Percentiles rank a stretch among this genome's conserved stretches.
Conservation (phyloP, 2,329 filamentous ascomycete species). For the Fusarium fracticaudum region DNA sequence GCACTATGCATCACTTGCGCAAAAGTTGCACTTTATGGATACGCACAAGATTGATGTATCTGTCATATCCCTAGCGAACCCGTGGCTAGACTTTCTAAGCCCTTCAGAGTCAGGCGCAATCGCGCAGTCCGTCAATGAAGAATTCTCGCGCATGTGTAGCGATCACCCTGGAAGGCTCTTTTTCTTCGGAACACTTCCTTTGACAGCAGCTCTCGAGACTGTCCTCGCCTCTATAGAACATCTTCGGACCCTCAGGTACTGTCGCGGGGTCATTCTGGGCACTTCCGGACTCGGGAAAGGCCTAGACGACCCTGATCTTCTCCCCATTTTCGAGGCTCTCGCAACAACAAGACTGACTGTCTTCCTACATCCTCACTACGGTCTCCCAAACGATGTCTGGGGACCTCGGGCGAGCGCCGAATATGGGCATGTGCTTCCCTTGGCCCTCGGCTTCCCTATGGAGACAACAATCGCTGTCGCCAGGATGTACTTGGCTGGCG, state of each 20-base stretch:
- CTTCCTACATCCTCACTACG: conserved; percentile 94
- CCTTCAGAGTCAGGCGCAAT: conserved; percentile 68
- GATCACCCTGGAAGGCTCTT: conserved; percentile 74
- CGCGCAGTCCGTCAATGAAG: conserved; percentile 77
- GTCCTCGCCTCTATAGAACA: conserved; percentile 73
- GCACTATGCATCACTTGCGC: conserved; percentile 81
- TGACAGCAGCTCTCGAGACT: conserved; percentile 71
- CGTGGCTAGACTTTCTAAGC: conserved; percentile 88
- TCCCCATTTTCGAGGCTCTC: conserved; percentile 77
- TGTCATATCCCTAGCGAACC: conserved; percentile 89
- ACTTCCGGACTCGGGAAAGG: conserved; percentile 83
- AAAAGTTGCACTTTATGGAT: conserved; percentile 91
- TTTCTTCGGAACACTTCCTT: conserved; percentile 83
- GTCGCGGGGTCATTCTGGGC: conserved; percentile 88
- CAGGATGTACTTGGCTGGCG: conserved; percentile 85
- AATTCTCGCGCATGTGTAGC: conserved; percentile 78
- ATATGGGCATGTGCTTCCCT: conserved; percentile 87
- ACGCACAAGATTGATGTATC: conserved; percentile 82
- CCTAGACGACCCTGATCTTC: conserved; percentile 78
- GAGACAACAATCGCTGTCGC: conserved; percentile 93
- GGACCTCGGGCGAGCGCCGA: conserved; percentile 72
- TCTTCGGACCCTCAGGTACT: conserved; percentile 69
- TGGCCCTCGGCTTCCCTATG: conserved; percentile 88
- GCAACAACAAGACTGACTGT: conserved; percentile 72
- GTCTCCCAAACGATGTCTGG: conserved; percentile 82